Base-by-base conservation (phyloP, 1,139 yeast species). In the Arxiozyma telluris region DNA sequence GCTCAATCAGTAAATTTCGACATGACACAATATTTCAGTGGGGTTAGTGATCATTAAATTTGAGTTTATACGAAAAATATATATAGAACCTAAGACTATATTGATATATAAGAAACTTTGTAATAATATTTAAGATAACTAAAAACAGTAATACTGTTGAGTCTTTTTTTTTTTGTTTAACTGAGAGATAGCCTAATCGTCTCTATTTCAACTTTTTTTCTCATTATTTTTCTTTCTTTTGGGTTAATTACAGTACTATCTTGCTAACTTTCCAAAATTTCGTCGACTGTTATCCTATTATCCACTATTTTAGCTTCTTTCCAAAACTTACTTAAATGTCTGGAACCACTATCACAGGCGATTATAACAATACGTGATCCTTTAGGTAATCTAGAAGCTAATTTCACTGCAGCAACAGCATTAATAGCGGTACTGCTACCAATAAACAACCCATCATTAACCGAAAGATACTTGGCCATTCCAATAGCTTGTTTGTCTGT, bases 281-380 rank as follows among this genome's bases (percentile, higher is more conserved):
- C 71, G 6, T 70, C 68, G 41, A 73, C 52, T 1, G 69, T 61
- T 4, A 70, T 58, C 25, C 65, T 62, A 47, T 65, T 60, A 6
- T 63, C 61, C 4, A 72, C 64, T 6, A 59, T 59, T 43, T 70
- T 60, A 0, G 93, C 94, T 54, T 76, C 71, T 61, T 84, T 87
- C 97, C 97, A 93, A 67, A 93, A 93, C 68, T 93, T 93, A 49
- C 95, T 86, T 57, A 91, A 67, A 69, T 93, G 98, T 59, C 98
- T 77, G 8, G 85, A 75, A 0, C 98, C 98, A 4, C 95, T 83
- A 68, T 93, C 98, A 69, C 98, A 93, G 1, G 96, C 88, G 49
- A 93, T 78, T n/a, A 94, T 81, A 6, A 93, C 96, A 25, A 93
- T 82, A 25, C 75, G 79, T 52, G 85, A 81, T 1, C 93, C 94